Conservation (phyloP, 495 filamentous ascomycete species). For the Entonaema liquescens region DNA sequence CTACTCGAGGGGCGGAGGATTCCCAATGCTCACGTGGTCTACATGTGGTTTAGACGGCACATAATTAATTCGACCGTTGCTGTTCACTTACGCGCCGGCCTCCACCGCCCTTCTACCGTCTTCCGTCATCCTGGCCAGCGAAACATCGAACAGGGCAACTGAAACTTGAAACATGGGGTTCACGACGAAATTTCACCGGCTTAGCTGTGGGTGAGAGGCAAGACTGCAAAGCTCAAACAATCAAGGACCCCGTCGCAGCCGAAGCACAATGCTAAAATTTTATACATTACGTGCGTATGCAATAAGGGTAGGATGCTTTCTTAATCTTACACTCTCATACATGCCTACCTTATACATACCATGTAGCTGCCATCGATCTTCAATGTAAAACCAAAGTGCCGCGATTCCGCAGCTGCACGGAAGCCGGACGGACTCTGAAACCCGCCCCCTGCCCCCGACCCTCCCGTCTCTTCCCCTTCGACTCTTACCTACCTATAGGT, state of each 20-base stretch:
- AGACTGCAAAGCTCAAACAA: background rate
- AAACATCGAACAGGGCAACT: slow-evolving; percentile 1
- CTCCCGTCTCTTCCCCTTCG: too few species aligned
- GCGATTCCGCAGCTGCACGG: background rate
- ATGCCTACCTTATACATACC: background rate
- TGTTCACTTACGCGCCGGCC: slow-evolving; percentile 22
- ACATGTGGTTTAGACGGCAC: slow-evolving; percentile 10
- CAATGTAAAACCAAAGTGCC: background rate
- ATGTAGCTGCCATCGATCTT: background rate
- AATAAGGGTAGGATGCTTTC: background rate
- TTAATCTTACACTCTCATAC: background rate
- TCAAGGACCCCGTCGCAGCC: background rate
- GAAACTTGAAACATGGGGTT: slow-evolving; percentile 10
- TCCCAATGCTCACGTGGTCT: slow-evolving; percentile 25
- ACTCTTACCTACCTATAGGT: too few species aligned
- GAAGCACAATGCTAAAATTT: background rate
- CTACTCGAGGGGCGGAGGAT: background rate
- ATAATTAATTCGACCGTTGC: background rate
- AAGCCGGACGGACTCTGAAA: background rate
- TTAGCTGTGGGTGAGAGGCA: slow-evolving; percentile 15
- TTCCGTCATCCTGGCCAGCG: background rate
- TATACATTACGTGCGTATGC: background rate
- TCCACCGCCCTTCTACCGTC: slow-evolving; percentile 3
- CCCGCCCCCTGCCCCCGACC: background rate
- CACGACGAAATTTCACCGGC: background rate